Base-by-base conservation (phyloP, 768 basidiomycete species). In the Tricholoma terreum region DNA sequence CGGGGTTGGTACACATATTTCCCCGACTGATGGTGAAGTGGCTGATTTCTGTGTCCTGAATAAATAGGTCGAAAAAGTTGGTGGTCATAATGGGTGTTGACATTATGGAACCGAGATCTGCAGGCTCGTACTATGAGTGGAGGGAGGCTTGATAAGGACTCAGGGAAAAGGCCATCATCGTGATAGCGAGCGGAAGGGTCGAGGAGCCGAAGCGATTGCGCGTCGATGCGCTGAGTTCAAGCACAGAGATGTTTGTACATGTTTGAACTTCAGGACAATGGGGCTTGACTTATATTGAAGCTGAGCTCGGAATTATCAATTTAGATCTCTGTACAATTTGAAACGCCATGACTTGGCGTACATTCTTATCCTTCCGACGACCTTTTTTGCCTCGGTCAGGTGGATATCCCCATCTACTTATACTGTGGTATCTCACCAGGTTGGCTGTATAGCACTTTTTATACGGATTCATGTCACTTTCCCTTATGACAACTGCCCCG, bases 381-480 rank as follows among this genome's bases (percentile, higher is more conserved):
- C 60, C 6, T 24, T 61, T 1, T 45, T 65, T n/a, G n/a, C n/a
- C n/a, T n/a, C n/a, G n/a, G n/a, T n/a, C n/a, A n/a, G n/a, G n/a
- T n/a, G n/a, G n/a, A n/a, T n/a, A n/a, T n/a, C n/a, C n/a, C n/a
- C n/a, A n/a, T n/a, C n/a, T n/a, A n/a, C n/a, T n/a, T n/a, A n/a
- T n/a, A n/a, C 17, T 8, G 19, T 3, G 50, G 8, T 14, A 36
- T 4, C 49, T 36, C 19, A 57, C 48, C 33, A 4, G 21, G 40
- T 36, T 24, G 27, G 33, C 19, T 14, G 17, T 7, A 19, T 31
- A 82, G 83, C 80, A n/a, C 60, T 82, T 14, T 85, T 71, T 69
- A 83, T 86, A 63, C 57, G 86, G 87, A 1, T 88, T 84, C 75
- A 86, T n/a, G n/a, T n/a, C n/a, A n/a, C n/a, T n/a, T n/a, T n/a